Evolutionary conservation across 192 early-diverging fungal species (phyloP), one percentile per base, ranked within the genome.

Genomic region (Backusella psychrophila): DNA sequence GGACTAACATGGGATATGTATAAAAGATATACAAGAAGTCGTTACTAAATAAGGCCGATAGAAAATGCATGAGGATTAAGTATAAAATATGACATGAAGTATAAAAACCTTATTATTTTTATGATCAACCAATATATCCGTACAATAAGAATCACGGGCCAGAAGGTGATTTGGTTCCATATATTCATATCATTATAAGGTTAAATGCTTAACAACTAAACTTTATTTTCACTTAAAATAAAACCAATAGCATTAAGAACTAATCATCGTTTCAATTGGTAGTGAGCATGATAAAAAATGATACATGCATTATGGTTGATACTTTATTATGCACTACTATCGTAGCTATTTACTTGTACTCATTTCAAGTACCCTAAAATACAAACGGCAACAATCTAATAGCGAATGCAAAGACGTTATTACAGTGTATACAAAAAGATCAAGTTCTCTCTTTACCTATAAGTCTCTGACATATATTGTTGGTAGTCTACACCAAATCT

Each of bases 401-500:
- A 6, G 4, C n/a, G 46, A 49, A 49, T 49, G 46, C 15, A 19
- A 17, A 49, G 38, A 39, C 1, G 46, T n/a, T 49, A 49, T 49
- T 49, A n/a, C 6, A n/a, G 0, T 49, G 19, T 49, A 49, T 49
- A n/a, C 53, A 9, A 21, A 9, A 59, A 26, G 0, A 63, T 23
- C 12, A 63, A 63, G n/a, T 5, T 56, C 8, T 44, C 34, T 34
- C 34, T 67, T 73, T 74, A 78, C 76, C 76, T 76, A 29, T 72
- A 72, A 41, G 80, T 56, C 42, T 81, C 80, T n/a, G 71, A 44
- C 26, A 66, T 72, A 74, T 84, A 84, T 74, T 78, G 80, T n/a
- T 78, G 80, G 77, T 84, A 84, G 34, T 84, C 83, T 0, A 79
- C 80, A 33, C 83, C 83, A 74, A 84, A 81, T 69, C 44, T 65